Evolutionary conservation across 2,329 filamentous ascomycete species (phyloP).

Genomic region (Beauveria rudraprayagi): DNA sequence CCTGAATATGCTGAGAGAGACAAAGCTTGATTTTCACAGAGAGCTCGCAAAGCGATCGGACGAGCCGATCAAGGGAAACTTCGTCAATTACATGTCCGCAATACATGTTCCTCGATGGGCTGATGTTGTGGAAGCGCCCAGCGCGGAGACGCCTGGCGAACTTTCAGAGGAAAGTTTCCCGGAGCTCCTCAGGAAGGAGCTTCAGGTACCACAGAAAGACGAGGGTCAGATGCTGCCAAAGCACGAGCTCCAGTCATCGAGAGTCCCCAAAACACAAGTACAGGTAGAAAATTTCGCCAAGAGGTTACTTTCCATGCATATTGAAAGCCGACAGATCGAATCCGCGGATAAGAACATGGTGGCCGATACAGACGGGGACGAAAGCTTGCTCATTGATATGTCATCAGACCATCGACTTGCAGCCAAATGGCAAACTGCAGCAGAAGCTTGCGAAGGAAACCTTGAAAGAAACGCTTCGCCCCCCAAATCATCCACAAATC

Average conservation of each 20-base stretch:
- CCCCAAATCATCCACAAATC: background rate
- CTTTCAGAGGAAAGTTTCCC: background rate
- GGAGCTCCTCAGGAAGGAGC: background rate
- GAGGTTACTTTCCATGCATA: background rate
- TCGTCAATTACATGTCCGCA: slow-evolving; percentile 18
- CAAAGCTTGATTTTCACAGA: slow-evolving; percentile 29
- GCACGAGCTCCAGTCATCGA: background rate
- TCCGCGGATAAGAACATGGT: background rate
- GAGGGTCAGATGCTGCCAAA: background rate
- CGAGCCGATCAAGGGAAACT: slow-evolving; percentile 22
- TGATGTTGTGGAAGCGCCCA: background rate
- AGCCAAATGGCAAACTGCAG: background rate
- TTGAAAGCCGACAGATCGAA: background rate
- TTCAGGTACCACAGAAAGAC: background rate
- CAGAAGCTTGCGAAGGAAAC: background rate
- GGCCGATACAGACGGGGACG: background rate
- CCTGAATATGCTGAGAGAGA: slow-evolving; percentile 27
- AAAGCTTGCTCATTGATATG: background rate
- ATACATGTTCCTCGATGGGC: background rate
- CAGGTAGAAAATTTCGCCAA: background rate
- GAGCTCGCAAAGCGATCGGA: slow-evolving; percentile 21
- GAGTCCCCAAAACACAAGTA: background rate
- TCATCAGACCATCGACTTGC: background rate
- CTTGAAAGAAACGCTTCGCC: background rate
- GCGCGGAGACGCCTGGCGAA: background rate